These are phyloP conservation scores for Ceratocystis variospora DNA, from an alignment of 2,329 filamentous ascomycete species.

Conservation along the genomic window DNA sequence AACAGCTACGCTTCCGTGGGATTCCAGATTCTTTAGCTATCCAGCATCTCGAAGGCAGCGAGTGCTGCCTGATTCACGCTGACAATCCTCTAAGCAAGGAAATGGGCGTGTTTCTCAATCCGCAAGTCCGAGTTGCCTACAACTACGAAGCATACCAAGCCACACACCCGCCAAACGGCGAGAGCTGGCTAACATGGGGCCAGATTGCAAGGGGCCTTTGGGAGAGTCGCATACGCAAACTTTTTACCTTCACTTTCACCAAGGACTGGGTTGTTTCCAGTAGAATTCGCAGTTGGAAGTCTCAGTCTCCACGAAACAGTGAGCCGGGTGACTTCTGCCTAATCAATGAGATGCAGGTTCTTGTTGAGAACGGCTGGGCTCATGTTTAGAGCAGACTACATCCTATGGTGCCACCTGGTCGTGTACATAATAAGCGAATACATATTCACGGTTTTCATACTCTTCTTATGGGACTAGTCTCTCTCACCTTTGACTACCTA, in stretches of 20 bases:
- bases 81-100: slow-evolving; percentile 47
- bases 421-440: background rate
- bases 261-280: slow-evolving; percentile 27
- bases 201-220: slow-evolving; percentile 43
- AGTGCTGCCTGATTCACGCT: slow-evolving; percentile 65
- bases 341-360: slow-evolving; percentile 48
- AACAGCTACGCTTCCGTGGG: slow-evolving; percentile 45
- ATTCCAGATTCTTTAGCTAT: slow-evolving; percentile 47
- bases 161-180: slow-evolving; percentile 29
- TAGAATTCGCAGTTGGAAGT: slow-evolving; percentile 30
- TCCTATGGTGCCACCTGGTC: background rate
- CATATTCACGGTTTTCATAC: background rate
- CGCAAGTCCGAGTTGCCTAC: slow-evolving; percentile 55
- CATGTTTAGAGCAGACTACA: slow-evolving; percentile 31
- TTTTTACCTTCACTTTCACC: slow-evolving; percentile 25
- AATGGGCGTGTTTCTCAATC: slow-evolving; percentile 53
- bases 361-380: slow-evolving; percentile 44
- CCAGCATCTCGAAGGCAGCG: slow-evolving; percentile 57
- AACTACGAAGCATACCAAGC: slow-evolving; percentile 38
- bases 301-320: slow-evolving; percentile 25
- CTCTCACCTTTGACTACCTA: background rate
- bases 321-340: slow-evolving; percentile 40
- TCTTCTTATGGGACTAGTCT: background rate
- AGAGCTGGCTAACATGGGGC: slow-evolving; percentile 35
- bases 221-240: slow-evolving; percentile 41